Base-by-base conservation (phyloP, 2,329 filamentous ascomycete species). In the Colletotrichum tanaceti region DNA sequence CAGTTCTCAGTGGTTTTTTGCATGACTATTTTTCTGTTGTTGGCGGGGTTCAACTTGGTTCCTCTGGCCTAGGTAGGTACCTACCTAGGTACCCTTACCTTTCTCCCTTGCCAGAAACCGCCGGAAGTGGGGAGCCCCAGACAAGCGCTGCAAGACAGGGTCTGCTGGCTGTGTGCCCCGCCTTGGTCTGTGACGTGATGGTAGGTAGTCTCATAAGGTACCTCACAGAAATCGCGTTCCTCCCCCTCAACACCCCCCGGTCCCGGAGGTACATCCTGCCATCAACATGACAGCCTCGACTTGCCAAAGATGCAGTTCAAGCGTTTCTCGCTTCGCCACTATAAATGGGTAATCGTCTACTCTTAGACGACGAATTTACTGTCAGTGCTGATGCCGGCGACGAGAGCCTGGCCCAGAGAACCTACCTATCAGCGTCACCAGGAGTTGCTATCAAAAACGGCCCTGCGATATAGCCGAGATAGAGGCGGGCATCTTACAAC, bases 111-210 rank as follows among this genome's bases (percentile, higher is more conserved):
- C 50, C 50, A 22, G n/a, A 32, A 13, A 38, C 13, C 10, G 20
- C 13, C 35, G 11, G 18, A 32, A 57, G 52, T 54, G 52, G 54
- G 54, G 39, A 57, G 54, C 54, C 44, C 16, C 1, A 57, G 52
- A 32, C 52, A 32, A 53, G 49, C 39, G n/a, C 38, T n/a, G 38
- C 38, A 44, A 39, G 32, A 52, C 20, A 53, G 47, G 47, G 59
- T 53, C 49, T 60, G 44, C 32, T 60, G 49, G 28, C 24, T n/a
- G 32, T n/a, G 41, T 52, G 62, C 66, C 66, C 66, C 66, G 57
- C 66, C 49, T 22, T 41, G 47, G 22, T 60, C 22, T 52, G 69
- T 73, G 71, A 73, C 72, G 72, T 73, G 71, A 73, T 73, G 62
- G 65, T 72, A 70, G 62, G 65, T 72, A 70, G 65, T 64, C 53